phyloP scores from a whole-genome alignment of 345 rosid genomes.

The Capsella bursapastoris region DNA sequence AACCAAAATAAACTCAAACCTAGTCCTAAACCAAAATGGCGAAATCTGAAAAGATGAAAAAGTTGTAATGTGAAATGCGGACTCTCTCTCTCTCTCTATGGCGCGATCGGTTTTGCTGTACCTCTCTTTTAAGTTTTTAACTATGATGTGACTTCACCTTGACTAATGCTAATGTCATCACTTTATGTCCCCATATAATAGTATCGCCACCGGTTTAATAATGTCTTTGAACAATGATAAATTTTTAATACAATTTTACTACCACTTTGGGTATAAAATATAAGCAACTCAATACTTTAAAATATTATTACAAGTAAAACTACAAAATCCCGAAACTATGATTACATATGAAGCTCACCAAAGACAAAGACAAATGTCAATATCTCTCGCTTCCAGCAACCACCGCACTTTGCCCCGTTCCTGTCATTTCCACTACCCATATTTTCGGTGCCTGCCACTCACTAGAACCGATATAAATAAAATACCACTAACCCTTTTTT shows the following conservation, averaged over 20 bases:
- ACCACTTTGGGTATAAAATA: background rate
- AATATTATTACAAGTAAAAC: background rate
- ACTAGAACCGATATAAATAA: background rate
- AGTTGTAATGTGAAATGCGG: background rate
- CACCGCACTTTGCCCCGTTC: conserved; percentile 40
- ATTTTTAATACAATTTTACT: too few species aligned
- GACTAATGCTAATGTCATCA: conserved; percentile 33
- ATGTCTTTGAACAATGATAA: background rate
- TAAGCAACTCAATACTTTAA: background rate
- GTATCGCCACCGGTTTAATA: background rate
- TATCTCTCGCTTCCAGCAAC: conserved; percentile 32
- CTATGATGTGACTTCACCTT: conserved; percentile 28
- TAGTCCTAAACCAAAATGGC: background rate
- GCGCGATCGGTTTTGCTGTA: background rate
- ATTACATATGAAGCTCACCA: conserved; percentile 19
- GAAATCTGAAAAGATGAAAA: background rate
- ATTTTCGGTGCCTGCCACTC: conserved; percentile 24
- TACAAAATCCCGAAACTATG: conserved; percentile 8
- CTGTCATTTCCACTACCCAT: conserved; percentile 31
- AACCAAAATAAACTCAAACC: background rate
- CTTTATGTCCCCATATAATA: background rate
- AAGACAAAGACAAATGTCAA: conserved; percentile 36
- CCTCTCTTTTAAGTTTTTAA: background rate
- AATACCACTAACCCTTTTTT: background rate
- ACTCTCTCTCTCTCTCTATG: background rate